Conservation (phyloP, 1,284 basidiomycete genomes). For the Melampsora occidentalis region DNA sequence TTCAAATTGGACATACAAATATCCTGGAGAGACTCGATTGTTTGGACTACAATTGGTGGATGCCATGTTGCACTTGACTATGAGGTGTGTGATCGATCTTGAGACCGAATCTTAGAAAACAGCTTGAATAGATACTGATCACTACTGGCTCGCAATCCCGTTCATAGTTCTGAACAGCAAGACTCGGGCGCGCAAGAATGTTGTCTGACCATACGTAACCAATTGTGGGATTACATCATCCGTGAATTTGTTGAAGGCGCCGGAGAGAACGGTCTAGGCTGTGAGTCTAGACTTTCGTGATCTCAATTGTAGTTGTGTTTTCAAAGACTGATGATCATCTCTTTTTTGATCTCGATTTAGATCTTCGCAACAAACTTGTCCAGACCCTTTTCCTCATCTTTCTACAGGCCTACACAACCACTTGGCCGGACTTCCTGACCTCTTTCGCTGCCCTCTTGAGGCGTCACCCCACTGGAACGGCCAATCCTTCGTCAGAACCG, state of each 20-base stretch:
- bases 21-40: slow-evolving; percentile 35
- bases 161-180: slow-evolving; percentile 14
- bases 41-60: slow-evolving; percentile 43
- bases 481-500: slow-evolving; percentile 55
- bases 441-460: slow-evolving; percentile 57
- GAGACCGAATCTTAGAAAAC: background rate
- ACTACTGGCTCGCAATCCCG: background rate
- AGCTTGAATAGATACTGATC: background rate
- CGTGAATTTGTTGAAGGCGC: slow-evolving; percentile 38
- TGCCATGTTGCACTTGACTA: slow-evolving; percentile 32
- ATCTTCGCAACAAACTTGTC: slow-evolving; percentile 93
- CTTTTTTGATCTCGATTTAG: slow-evolving; percentile 55
- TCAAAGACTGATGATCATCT: slow-evolving; percentile 25
- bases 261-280: slow-evolving; percentile 24
- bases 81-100: slow-evolving; percentile 17
- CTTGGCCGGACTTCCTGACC: slow-evolving; percentile 68
- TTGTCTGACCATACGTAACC: slow-evolving; percentile 32
- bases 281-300: slow-evolving; percentile 15
- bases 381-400: slow-evolving; percentile 95
- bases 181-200: slow-evolving; percentile 11
- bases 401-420: slow-evolving; percentile 78
- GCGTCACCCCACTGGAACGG: slow-evolving; percentile 72
- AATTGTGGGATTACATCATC: slow-evolving; percentile 40
- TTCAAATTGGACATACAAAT: slow-evolving; percentile 19
- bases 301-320: background rate